Percentiles rank a stretch among this genome's conserved stretches.
phyloP scores from a whole-genome alignment of 805 yeast species.

The Ogataea pignaliae region DNA sequence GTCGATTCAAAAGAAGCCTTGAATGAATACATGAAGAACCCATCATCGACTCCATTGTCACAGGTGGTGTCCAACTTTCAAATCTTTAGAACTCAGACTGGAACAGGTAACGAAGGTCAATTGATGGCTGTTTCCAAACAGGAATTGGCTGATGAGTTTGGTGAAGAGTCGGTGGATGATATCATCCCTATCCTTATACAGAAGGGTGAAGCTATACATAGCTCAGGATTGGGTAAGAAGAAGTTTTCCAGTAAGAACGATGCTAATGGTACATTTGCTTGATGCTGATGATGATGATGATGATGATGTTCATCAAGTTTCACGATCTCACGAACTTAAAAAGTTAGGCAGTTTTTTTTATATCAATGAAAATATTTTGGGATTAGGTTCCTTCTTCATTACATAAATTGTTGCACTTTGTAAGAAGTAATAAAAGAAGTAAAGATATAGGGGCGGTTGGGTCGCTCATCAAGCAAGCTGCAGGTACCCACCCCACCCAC shows the following conservation, averaged over 20 bases:
- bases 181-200: conserved; percentile 53
- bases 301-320: no score
- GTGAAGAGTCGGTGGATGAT: conserved; percentile 44
- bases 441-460: no score
- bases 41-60: conserved; percentile 52
- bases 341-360: no score
- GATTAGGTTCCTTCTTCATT: no score
- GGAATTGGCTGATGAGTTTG: conserved; percentile 62
- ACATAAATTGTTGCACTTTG: no score
- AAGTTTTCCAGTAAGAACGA: conserved; percentile 41
- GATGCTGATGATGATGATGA: no score
- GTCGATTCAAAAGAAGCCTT: conserved; percentile 49
- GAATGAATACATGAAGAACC: conserved; percentile 45
- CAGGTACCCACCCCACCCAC: no score
- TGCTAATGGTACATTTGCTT: conserved; percentile 19
- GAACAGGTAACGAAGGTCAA: conserved; percentile 67
- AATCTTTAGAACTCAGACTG: conserved; percentile 55
- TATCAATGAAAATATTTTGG: no score
- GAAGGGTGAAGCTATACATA: conserved; percentile 51
- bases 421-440: no score
- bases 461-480: no score
- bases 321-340: no score
- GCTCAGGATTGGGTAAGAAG: conserved; percentile 18
- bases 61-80: conserved; percentile 62
- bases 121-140: conserved; percentile 66